Conservation (phyloP, 2,329 filamentous ascomycete species). For the Neonectria faginata region DNA sequence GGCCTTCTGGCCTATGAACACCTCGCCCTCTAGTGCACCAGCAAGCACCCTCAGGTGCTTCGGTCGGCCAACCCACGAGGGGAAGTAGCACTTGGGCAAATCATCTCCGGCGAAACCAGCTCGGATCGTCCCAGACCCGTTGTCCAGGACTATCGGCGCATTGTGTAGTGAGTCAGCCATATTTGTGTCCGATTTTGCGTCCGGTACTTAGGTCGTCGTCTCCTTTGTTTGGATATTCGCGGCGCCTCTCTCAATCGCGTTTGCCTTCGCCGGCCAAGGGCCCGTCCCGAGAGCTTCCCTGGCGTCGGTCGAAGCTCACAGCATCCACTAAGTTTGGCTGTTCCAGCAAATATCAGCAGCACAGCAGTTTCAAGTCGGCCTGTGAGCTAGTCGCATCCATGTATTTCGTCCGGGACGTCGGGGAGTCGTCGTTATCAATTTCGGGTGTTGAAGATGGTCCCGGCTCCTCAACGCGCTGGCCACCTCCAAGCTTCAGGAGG, state of each 20-base stretch:
- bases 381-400: conserved; percentile 40
- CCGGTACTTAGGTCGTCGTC: conserved; percentile 24
- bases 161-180: conserved; percentile 84
- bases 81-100: conserved; percentile 95
- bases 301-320: conserved; percentile 36
- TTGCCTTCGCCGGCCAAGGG: conserved; percentile 32
- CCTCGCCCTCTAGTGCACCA: conserved; percentile 95
- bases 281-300: conserved; percentile 38
- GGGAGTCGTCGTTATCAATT: conserved; percentile 39
- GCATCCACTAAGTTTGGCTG: conserved; percentile 25
- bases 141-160: conserved; percentile 98
- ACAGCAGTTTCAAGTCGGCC: conserved; percentile 15
- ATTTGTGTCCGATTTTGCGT: conserved; percentile 26
- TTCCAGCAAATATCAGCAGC: conserved; percentile 25
- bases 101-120: conserved; percentile 98
- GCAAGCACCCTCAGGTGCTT: conserved; percentile 96
- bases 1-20: conserved; percentile 92
- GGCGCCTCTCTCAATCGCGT: conserved; percentile 37
- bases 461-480: conserved; percentile 38
- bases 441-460: conserved; percentile 37
- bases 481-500: conserved; percentile 46
- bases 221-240: conserved; percentile 27
- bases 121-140: conserved; percentile 96
- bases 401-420: conserved; percentile 29
- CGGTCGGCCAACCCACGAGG: conserved; percentile 94